phyloP scores from a whole-genome alignment of 805 yeast genomes.

The Nakazawaea anatomiae region DNA sequence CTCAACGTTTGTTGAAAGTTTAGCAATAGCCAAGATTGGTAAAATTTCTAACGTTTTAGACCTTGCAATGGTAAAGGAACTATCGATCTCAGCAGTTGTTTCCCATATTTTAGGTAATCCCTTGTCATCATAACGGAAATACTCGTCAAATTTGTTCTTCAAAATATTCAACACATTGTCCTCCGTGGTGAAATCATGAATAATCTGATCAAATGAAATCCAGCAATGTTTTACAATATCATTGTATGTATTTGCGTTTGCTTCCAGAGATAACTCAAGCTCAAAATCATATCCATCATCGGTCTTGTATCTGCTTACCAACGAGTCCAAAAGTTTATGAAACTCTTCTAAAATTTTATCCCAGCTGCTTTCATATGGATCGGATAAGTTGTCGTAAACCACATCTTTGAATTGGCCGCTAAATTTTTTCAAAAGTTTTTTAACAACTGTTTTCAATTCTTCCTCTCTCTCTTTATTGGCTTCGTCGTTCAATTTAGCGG shows the following conservation, averaged over 20 bases:
- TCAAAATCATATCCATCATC: slow-evolving; percentile 49
- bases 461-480: slow-evolving; percentile 27
- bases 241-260: slow-evolving; percentile 34
- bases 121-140: slow-evolving; percentile 74
- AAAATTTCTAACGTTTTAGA: slow-evolving; percentile 48
- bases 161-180: slow-evolving; percentile 62
- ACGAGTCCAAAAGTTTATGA: slow-evolving; percentile 23
- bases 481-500: slow-evolving; percentile 21
- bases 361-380: slow-evolving; percentile 56
- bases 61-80: slow-evolving; percentile 54
- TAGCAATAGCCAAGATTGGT: slow-evolving; percentile 56
- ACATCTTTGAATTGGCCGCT: slow-evolving; percentile 41
- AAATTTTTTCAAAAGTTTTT: slow-evolving; percentile 41
- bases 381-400: slow-evolving; percentile 39
- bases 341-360: slow-evolving; percentile 46
- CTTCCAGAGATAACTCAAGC: slow-evolving; percentile 47
- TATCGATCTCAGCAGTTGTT: slow-evolving; percentile 66
- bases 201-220: slow-evolving; percentile 51
- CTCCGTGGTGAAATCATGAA: slow-evolving; percentile 57
- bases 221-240: slow-evolving; percentile 55
- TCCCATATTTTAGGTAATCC: slow-evolving; percentile 83
- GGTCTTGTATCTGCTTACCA: slow-evolving; percentile 24
- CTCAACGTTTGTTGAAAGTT: slow-evolving; percentile 43
- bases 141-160: slow-evolving; percentile 76
- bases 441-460: slow-evolving; percentile 36